These are phyloP conservation scores for Nicotiana attenuata DNA, from an alignment of 257 asterid genomes.

Conservation along the genomic window DNA sequence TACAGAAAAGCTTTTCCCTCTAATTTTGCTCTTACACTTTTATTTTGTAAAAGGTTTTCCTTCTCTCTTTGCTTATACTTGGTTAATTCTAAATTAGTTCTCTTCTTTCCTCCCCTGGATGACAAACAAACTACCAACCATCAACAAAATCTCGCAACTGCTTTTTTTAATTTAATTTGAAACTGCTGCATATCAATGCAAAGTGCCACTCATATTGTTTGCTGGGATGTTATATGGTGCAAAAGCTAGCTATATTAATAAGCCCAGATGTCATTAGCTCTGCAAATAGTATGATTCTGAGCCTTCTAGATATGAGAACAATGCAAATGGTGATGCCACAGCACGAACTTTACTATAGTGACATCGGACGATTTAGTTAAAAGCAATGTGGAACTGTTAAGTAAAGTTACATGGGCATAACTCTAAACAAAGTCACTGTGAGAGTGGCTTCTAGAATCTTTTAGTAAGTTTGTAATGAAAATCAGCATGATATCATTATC, in stretches of 20 bases:
- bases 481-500: background rate
- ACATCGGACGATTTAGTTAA: background rate
- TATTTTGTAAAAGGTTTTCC: background rate
- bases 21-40: background rate
- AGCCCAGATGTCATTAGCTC: background rate
- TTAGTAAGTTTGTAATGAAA: background rate
- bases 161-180: background rate
- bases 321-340: background rate
- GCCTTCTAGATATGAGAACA: background rate
- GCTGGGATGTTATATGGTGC: background rate
- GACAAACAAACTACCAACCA: background rate
- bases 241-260: background rate
- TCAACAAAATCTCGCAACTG: background rate
- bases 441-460: background rate
- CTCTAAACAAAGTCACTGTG: background rate
- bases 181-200: background rate
- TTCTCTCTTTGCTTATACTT: background rate
- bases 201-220: background rate
- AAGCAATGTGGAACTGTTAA: background rate
- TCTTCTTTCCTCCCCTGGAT: background rate
- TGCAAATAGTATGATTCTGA: background rate
- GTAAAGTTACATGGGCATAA: background rate
- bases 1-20: background rate
- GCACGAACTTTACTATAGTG: background rate
- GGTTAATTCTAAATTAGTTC: background rate